Percentiles rank a stretch among this genome's conserved stretches.
phyloP scores from a whole-genome alignment of 208 protist genomes.

The Crithidia thermophila region DNA sequence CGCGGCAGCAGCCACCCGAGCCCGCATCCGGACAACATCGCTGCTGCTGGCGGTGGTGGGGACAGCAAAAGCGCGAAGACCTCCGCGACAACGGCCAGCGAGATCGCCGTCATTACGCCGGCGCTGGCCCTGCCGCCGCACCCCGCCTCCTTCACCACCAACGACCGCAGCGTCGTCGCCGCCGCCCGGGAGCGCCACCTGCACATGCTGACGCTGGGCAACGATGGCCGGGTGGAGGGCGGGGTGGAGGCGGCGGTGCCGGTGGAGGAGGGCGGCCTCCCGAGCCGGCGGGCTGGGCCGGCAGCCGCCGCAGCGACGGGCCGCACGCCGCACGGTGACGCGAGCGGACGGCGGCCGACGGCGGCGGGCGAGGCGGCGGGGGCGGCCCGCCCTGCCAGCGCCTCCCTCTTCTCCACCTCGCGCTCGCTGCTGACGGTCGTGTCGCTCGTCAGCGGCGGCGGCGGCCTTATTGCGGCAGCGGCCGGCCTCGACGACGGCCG shows the following conservation, averaged over 20 bases:
- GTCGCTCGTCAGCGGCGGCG: constrained; percentile 14
- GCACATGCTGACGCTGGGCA: constrained; percentile 54
- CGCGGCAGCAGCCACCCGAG: not conserved
- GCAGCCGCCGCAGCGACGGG: not conserved
- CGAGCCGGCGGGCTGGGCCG: not conserved
- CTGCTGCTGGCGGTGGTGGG: not conserved
- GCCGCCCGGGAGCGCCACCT: constrained; percentile 57
- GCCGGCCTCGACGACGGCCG: not conserved
- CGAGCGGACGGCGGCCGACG: constrained; percentile 3
- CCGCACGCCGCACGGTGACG: not conserved
- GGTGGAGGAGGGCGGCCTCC: constrained; percentile 63
- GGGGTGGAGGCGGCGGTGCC: constrained; percentile 51
- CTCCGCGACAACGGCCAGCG: not conserved
- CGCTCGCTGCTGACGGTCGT: constrained; percentile 11
- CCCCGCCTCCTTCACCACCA: constrained; percentile 14
- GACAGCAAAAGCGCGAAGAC: not conserved
- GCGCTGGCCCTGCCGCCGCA: not conserved
- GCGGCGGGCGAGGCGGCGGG: not conserved
- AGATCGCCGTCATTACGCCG: not conserved
- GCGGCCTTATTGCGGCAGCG: not conserved
- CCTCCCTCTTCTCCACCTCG: constrained; percentile 14
- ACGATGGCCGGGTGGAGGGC: constrained; percentile 66
- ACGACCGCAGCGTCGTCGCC: constrained; percentile 14
- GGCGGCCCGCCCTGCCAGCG: not conserved
- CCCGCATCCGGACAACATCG: too few species aligned